Conservation (phyloP, 2,329 filamentous ascomycete species). For the Anthostomella pinea region DNA sequence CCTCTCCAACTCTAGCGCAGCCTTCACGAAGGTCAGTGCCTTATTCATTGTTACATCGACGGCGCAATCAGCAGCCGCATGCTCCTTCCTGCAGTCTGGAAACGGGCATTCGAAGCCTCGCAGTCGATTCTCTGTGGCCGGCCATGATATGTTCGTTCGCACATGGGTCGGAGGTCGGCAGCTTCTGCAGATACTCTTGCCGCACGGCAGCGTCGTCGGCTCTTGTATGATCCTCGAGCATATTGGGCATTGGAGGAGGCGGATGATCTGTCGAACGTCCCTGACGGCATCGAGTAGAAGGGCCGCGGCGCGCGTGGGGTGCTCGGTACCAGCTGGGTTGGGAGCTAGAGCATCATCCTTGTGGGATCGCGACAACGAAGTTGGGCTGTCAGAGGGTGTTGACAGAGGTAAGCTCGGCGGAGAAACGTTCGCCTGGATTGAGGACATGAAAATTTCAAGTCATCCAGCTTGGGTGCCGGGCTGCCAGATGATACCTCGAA, state of each 20-base stretch:
- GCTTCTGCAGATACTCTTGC: constrained; percentile 69
- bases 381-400: constrained; percentile 16
- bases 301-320: constrained; percentile 15
- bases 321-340: constrained; percentile 19
- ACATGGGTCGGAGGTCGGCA: constrained; percentile 69
- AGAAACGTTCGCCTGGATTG: constrained; percentile 19
- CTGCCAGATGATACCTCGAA: too few species aligned
- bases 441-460: constrained; percentile 28
- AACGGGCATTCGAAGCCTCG: constrained; percentile 76
- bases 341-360: constrained; percentile 14
- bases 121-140: constrained; percentile 62
- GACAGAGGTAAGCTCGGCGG: constrained; percentile 20
- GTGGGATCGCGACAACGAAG: constrained; percentile 16
- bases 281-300: constrained; percentile 45
- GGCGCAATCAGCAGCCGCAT: constrained; percentile 73
- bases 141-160: constrained; percentile 74
- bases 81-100: constrained; percentile 62
- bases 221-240: constrained; percentile 67
- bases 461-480: constrained; percentile 4
- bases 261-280: constrained; percentile 63
- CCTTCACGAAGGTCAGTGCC: constrained; percentile 58
- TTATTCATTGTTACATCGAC: constrained; percentile 75
- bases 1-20: constrained; percentile 46
- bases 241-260: constrained; percentile 71
- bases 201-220: constrained; percentile 78